Base-by-base conservation (phyloP, 2,329 filamentous ascomycete genomes). In the Aureobasidium lini region DNA sequence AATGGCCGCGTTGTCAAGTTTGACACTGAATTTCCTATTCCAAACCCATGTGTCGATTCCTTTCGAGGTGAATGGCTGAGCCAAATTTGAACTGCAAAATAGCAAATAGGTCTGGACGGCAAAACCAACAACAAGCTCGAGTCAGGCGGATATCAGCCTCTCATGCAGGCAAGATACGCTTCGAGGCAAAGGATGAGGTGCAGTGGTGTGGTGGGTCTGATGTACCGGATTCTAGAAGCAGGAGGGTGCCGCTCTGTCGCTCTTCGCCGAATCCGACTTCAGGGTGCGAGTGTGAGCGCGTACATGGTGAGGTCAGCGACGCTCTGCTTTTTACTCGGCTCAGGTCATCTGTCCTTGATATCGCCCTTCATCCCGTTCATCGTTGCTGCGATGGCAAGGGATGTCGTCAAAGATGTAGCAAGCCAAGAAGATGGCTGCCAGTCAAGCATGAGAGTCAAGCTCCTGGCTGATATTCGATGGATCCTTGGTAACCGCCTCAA, bases 161-260 rank as follows among this genome's bases (percentile, higher is more conserved):
- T 36, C 40, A 46, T 57, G 54, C 43, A 57, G 15, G n/a, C 34
- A 18, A 39, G 43, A 18, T 47, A 47, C 8, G 31, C 28, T 48
- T 13, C 43, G 42, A 40, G 54, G 54, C 29, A 46, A 42, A 16
- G 13, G 31, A 44, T 16, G 31, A 29, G 31, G 42, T 57, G 53
- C 28, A 48, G 15, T n/a, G 16, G 15, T 39, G 32, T 10, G 32
- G 54, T 57, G 54, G 32, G 48, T 40, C 42, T 39, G 18, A 28
- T 46, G 47, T 32, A 47, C 32, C 53, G 13, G 29, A 48, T 57
- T 57, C 54, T 57, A 57, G 42, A 57, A 47, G 54, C 54, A 47
- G 54, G 40, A 15, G 39, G 16, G 40, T 13, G 52, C 40, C 52
- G 40, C 40, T 43, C 29, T 46, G 52, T 56, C 54, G 43, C 54